Evolutionary conservation across 2,329 filamentous ascomycete genomes (phyloP).

Genomic region (Beauveria medogensis): DNA sequence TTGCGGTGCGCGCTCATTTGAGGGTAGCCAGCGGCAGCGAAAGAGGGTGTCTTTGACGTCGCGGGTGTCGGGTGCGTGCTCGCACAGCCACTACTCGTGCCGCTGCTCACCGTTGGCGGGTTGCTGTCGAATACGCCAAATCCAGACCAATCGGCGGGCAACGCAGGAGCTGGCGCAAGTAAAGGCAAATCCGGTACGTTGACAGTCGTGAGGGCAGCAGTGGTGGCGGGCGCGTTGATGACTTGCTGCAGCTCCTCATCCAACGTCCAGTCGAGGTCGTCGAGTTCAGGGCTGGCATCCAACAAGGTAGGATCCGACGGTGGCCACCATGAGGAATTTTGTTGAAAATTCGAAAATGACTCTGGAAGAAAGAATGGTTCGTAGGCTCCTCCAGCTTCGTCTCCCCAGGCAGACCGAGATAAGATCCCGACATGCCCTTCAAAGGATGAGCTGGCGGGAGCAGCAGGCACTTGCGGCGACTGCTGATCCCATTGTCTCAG

Average conservation of each 20-base stretch:
- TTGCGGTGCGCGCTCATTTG: background rate
- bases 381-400: conserved; percentile 2
- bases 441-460: conserved; percentile 9
- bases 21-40: background rate
- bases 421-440: background rate
- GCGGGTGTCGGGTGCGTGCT: background rate
- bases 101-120: background rate
- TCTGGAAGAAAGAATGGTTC: background rate
- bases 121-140: conserved; percentile 9
- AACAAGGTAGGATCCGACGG: background rate
- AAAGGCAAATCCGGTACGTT: background rate
- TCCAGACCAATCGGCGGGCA: background rate
- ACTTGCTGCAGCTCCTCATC: conserved; percentile 3
- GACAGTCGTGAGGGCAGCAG: background rate
- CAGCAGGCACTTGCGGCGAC: conserved; percentile 2
- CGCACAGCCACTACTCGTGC: background rate
- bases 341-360: background rate
- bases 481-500: conserved; percentile 11
- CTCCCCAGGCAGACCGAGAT: conserved; percentile 6
- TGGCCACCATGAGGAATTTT: background rate
- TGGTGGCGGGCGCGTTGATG: background rate
- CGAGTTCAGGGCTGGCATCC: background rate
- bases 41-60: background rate
- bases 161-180: background rate
- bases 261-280: conserved; percentile 1